Conservation (phyloP, 2,329 filamentous ascomycete species). For the Clonostachys rhizophaga region DNA sequence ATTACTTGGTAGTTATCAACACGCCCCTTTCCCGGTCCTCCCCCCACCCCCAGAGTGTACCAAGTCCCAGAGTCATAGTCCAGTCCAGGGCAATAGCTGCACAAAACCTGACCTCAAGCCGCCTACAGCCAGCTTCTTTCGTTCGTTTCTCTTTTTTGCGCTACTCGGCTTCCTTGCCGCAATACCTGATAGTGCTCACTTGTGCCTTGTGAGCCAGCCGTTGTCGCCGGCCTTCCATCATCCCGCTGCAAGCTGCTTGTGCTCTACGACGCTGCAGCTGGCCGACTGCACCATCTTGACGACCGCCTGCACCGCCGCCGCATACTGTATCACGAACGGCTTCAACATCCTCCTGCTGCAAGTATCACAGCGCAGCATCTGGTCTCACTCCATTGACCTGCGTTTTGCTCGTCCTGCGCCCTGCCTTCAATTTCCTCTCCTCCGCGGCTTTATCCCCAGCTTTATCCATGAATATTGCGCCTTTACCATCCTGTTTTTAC, state of each 20-base stretch:
- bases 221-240: neutral
- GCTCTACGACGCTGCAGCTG: slow-evolving; percentile 32
- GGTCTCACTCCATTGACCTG: slow-evolving; percentile 31
- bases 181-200: neutral
- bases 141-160: slow-evolving; percentile 8
- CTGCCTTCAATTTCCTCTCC: too few species aligned
- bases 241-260: too few species aligned
- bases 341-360: slow-evolving; percentile 34
- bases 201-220: neutral
- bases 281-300: slow-evolving; percentile 37
- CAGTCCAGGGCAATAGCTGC: slow-evolving; percentile 27
- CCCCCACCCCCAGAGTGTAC: too few species aligned
- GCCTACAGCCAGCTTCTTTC: slow-evolving; percentile 24
- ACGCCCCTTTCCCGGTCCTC: too few species aligned
- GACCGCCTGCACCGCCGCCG: slow-evolving; percentile 33
- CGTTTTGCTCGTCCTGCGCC: too few species aligned
- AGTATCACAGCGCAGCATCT: slow-evolving; percentile 48
- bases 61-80: too few species aligned
- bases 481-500: too few species aligned
- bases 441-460: too few species aligned
- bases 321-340: slow-evolving; percentile 42
- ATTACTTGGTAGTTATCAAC: too few species aligned
- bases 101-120: slow-evolving; percentile 43
- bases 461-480: too few species aligned
- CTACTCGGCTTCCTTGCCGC: neutral